Conservation (phyloP, 768 basidiomycete genomes). For the Pleurotus eryngii region DNA sequence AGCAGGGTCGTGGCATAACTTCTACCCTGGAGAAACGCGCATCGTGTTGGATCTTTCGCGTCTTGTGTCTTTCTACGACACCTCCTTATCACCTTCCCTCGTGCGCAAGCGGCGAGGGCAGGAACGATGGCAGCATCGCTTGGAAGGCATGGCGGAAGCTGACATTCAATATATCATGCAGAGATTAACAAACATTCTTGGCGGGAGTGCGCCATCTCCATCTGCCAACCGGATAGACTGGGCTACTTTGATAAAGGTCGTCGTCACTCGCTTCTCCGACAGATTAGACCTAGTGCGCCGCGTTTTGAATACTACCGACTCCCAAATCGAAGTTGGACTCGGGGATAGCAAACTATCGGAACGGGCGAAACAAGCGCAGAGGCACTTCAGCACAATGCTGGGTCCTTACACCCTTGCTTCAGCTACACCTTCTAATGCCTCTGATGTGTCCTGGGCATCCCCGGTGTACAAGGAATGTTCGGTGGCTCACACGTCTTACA, state of each 20-base stretch:
- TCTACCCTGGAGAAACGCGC: slow-evolving; percentile 40
- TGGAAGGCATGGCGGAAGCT: slow-evolving; percentile 24
- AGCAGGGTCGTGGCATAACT: slow-evolving; percentile 39
- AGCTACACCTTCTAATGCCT: neutral
- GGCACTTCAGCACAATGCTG: slow-evolving; percentile 28
- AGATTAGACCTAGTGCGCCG: slow-evolving; percentile 38
- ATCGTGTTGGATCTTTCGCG: slow-evolving; percentile 38
- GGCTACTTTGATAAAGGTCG: slow-evolving; percentile 31
- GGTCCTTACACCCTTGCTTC: slow-evolving; percentile 25
- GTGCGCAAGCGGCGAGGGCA: slow-evolving; percentile 23
- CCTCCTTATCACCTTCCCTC: slow-evolving; percentile 32
- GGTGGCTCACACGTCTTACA: slow-evolving; percentile 26
- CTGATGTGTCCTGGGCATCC: slow-evolving; percentile 28
- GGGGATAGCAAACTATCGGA: slow-evolving; percentile 2
- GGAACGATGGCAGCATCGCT: slow-evolving; percentile 32
- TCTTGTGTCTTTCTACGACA: slow-evolving; percentile 43
- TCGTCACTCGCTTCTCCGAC: slow-evolving; percentile 38
- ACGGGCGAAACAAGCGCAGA: slow-evolving; percentile 20
- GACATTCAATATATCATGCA: slow-evolving; percentile 22
- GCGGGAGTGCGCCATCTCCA: slow-evolving; percentile 4
- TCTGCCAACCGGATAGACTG: slow-evolving; percentile 39
- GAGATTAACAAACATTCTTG: slow-evolving; percentile 24
- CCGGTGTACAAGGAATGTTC: slow-evolving; percentile 31
- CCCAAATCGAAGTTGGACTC: slow-evolving; percentile 1
- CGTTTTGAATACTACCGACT: slow-evolving; percentile 24